Evolutionary conservation across 139 green algal species (phyloP).

Genomic region (Trebouxia sp.): DNA sequence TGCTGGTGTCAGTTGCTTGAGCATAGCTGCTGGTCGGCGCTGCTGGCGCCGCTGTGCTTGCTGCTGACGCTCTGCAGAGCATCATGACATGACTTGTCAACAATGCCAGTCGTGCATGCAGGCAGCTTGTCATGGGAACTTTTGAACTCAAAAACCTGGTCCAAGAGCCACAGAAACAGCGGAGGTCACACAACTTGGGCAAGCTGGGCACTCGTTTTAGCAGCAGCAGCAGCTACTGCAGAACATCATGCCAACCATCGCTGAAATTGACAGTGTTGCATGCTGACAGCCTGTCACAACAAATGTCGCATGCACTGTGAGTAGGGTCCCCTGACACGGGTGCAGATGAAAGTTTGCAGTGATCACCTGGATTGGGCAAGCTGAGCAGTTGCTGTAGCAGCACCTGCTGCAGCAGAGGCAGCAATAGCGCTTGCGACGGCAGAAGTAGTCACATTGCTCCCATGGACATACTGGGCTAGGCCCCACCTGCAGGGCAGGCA

Average conservation of each 20-base stretch:
- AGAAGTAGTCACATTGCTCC: constrained; percentile 17
- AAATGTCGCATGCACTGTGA: too few relatives aligned
- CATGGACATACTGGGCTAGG: neutral
- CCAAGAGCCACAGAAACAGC: too few relatives aligned
- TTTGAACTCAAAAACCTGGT: too few relatives aligned
- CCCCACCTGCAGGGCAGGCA: constrained; percentile 12
- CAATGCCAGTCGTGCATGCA: too few relatives aligned
- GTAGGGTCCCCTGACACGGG: too few relatives aligned
- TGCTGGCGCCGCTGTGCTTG: neutral
- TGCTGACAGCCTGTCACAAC: too few relatives aligned
- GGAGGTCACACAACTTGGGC: too few relatives aligned
- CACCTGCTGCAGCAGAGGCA: neutral
- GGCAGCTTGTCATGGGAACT: too few relatives aligned
- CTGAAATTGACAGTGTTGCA: too few relatives aligned
- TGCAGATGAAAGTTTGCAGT: too few relatives aligned
- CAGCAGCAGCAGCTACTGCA: neutral
- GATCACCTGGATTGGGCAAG: too few relatives aligned
- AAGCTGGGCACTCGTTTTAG: neutral
- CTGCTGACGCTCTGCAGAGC: neutral
- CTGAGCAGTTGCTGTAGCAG: neutral
- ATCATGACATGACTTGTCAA: neutral
- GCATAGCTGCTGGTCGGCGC: constrained; percentile 25
- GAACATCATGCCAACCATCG: too few relatives aligned
- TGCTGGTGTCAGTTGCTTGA: constrained; percentile 4
- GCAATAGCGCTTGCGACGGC: neutral